Base-by-base conservation (phyloP, 2,329 filamentous ascomycete genomes). In the Fusarium acutatum region DNA sequence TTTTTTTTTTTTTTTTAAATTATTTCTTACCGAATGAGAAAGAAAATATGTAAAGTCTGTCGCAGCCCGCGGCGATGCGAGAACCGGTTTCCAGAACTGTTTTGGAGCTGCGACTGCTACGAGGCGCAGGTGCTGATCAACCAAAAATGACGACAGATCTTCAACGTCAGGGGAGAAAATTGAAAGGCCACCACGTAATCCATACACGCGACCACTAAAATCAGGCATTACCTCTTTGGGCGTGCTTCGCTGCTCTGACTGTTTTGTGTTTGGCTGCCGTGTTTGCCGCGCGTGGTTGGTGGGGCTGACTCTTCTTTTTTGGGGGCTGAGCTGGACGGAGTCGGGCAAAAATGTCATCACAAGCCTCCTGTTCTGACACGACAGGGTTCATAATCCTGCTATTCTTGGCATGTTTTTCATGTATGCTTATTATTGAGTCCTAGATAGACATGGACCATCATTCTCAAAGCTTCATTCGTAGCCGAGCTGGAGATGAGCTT, bases 141-240 rank as follows among this genome's bases (percentile, higher is more conserved):
- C 32, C 26, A 53, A n/a, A 18, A 32, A 64, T 69, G 65, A 69
- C 67, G 59, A 65, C 44, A 69, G 34, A 41, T 35, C 28, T 47
- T 34, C 30, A 34, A 2, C 4, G 26, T 3, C 50, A 67, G 32
- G 15, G 47, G 47, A 50, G 47, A 34, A 50, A 34, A 34, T 50
- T 24, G 9, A 14, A 20, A 34, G 30, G 22, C 47, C 30, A 20
- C 47, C 2, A 14, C 47, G 63, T 53, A 67, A 47, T 47, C 0
- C 4, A 15, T n/a, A 60, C 30, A 38, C 53, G 43, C 32, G 28
- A 24, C 30, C 28, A 28, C 26, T 47, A 43, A 24, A 43, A 37
- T 24, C 50, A 59, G 59, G 11, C 26, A 47, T 35, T 69, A 65
- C 59, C 40, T 34, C 38, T 69, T 69, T 69, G 7, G 52, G 37